phyloP scores from a whole-genome alignment of 108 stramenopile genomes.

The Schizochytrium sp. region DNA sequence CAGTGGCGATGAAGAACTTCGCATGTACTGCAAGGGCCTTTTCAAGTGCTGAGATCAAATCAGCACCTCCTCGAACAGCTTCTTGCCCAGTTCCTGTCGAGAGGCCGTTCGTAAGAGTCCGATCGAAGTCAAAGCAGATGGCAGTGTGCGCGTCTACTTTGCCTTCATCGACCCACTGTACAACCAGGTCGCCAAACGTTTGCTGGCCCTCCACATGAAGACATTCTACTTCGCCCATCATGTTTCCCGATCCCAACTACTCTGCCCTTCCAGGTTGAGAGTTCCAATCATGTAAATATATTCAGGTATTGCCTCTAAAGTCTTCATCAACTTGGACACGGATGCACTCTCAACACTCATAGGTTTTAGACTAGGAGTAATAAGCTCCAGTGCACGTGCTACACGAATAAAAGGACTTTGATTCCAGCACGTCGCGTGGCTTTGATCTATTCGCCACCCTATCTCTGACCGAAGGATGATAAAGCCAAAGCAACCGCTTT shows the following conservation, averaged over 20 bases:
- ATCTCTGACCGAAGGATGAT: no score
- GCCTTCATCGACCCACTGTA: background rate
- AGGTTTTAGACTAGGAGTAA: no score
- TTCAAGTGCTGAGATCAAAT: background rate
- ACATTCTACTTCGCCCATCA: background rate
- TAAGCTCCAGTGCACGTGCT: no score
- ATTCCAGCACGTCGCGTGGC: no score
- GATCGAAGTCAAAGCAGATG: slow-evolving; percentile 37
- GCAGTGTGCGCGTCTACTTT: background rate
- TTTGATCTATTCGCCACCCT: no score
- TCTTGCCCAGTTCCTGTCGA: background rate
- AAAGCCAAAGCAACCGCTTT: no score
- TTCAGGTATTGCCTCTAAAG: no score
- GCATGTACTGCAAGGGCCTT: background rate
- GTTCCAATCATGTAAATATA: no score
- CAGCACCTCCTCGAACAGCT: slow-evolving; percentile 2
- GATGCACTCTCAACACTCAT: no score
- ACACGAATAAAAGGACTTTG: no score
- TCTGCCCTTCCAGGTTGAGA: no score
- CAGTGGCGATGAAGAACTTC: background rate
- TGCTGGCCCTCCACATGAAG: background rate
- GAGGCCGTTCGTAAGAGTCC: slow-evolving; percentile 9
- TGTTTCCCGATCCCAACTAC: background rate
- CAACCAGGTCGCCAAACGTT: background rate
- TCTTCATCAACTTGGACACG: no score